phyloP scores from a whole-genome alignment of 176 grass and related monocot species.

The Musa beccarii region DNA sequence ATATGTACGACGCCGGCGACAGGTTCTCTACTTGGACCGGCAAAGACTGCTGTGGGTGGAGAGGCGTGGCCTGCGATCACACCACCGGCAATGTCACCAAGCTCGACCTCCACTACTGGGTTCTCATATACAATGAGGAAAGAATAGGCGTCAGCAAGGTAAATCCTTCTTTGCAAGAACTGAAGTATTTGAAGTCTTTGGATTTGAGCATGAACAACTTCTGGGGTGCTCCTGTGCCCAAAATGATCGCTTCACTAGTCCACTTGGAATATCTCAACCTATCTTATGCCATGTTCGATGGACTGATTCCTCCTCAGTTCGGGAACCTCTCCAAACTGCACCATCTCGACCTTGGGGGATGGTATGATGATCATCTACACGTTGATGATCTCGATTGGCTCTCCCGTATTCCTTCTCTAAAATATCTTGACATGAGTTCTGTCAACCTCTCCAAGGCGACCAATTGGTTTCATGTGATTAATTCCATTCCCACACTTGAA shows the following conservation, averaged over 20 bases:
- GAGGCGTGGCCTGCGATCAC: conserved; percentile 28
- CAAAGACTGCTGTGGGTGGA: conserved; percentile 34
- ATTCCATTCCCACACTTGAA: not conserved
- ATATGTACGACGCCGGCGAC: not conserved
- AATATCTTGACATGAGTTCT: not conserved
- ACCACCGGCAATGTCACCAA: conserved; percentile 20
- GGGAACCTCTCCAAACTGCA: conserved; percentile 25
- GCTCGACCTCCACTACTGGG: not conserved
- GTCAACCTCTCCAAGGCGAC: not conserved
- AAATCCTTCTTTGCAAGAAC: not conserved
- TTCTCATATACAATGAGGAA: too few relatives aligned
- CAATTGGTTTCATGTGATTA: not conserved
- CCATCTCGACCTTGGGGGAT: conserved; percentile 11
- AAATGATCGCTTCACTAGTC: conserved; percentile 12
- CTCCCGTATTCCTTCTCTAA: not conserved
- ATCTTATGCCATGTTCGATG: conserved; percentile 1
- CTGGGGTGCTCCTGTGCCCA: not conserved
- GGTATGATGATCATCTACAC: not conserved
- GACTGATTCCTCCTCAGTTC: conserved; percentile 26
- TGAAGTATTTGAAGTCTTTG: conserved; percentile 16
- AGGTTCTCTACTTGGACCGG: conserved; percentile 29
- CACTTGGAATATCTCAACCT: conserved; percentile 25
- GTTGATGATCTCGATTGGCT: not conserved
- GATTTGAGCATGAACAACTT: conserved; percentile 28
- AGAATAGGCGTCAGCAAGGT: too few relatives aligned